These are phyloP conservation scores for Phoma sp. DNA, from an alignment of 2,329 filamentous ascomycete species.

Conservation along the genomic window DNA sequence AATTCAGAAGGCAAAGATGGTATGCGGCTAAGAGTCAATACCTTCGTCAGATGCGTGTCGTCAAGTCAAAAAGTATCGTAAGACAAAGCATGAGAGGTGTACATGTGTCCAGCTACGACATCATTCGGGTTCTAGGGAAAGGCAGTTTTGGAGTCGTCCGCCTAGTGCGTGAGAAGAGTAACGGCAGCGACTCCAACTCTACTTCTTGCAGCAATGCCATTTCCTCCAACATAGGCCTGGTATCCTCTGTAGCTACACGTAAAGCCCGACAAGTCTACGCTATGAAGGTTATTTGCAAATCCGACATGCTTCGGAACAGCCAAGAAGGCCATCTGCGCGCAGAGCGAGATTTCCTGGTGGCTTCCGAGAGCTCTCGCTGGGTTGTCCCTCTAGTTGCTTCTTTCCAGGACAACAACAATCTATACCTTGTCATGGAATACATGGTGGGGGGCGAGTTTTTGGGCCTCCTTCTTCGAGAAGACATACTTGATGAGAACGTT, in stretches of 20 bases:
- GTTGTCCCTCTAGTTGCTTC: slow-evolving; percentile 85
- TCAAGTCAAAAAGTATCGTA: slow-evolving; percentile 67
- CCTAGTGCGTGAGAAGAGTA: slow-evolving; percentile 72
- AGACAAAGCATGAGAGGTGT: slow-evolving; percentile 57
- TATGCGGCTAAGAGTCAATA: slow-evolving; percentile 72
- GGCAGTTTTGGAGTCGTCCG: slow-evolving; percentile 94
- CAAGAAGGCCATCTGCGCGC: slow-evolving; percentile 93
- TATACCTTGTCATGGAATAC: slow-evolving; percentile 98
- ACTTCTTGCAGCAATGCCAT: slow-evolving; percentile 16
- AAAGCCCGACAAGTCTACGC: slow-evolving; percentile 71
- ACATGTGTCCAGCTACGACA: slow-evolving; percentile 72
- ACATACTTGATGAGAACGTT: slow-evolving; percentile 77
- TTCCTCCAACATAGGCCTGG: slow-evolving; percentile 3
- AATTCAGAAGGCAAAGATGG: slow-evolving; percentile 64
- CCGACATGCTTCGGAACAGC: slow-evolving; percentile 85
- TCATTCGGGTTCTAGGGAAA: slow-evolving; percentile 82
- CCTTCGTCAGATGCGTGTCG: slow-evolving; percentile 72
- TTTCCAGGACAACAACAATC: slow-evolving; percentile 82
- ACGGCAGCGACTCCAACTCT: slow-evolving; percentile 10
- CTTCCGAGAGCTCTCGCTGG: slow-evolving; percentile 87
- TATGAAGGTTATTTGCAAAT: slow-evolving; percentile 97
- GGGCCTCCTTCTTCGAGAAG: slow-evolving; percentile 82
- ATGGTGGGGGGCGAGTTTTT: slow-evolving; percentile 97
- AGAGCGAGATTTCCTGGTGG: slow-evolving; percentile 89
- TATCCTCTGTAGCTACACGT: background rate